Evolutionary conservation across 2,329 filamentous ascomycete genomes (phyloP), one percentile per base, ranked within the genome.

Genomic region (Nemania bipapillata): DNA sequence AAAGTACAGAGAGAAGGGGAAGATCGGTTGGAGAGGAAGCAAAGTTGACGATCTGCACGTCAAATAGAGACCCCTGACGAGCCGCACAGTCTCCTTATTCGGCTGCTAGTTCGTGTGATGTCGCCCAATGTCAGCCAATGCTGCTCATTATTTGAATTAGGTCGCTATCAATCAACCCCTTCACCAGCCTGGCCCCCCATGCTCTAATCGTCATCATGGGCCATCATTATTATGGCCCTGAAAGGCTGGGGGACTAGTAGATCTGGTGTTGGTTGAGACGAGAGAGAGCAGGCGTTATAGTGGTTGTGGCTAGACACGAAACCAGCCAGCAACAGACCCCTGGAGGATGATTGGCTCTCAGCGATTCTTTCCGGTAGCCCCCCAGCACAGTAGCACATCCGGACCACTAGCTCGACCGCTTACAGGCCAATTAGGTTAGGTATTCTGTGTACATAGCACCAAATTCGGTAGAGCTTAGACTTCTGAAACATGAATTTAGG

Each of bases 21-120:
- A 42, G 64, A 70, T 62, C 57, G 68, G 68, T 66, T 70, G 70
- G 68, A 62, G 72, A 73, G 69, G 71, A 76, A 70, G 70, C 70
- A 58, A 69, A 71, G 73, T 73, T 63, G 59, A 55, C 47, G 26
- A 45, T 45, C 30, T 53, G 49, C 63, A 65, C 22, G 17, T 30
- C 57, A 66, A 24, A 66, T 40, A 28, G 58, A 28, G 58, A 5
- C 47, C 53, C 65, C 65, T 60, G 52, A 42, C 28, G 6, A n/a
- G 49, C 49, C 49, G 26, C 26, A n/a, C n/a, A 22, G 45, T 49
- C 45, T 49, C n/a, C 45, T 24, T 22, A 22, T 7, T 49, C 22
- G 17, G 45, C 45, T 49, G 15, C 49, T 49, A 26, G 24, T 47
- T 50, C 35, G 53, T 50, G n/a, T 37, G 42, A 22, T 55, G 54